Percentiles rank a stretch among this genome's conserved stretches.
These are phyloP conservation scores for Entomophthora muscae DNA, from an alignment of 371 early-diverging fungal genomes.

Conservation along the genomic window DNA sequence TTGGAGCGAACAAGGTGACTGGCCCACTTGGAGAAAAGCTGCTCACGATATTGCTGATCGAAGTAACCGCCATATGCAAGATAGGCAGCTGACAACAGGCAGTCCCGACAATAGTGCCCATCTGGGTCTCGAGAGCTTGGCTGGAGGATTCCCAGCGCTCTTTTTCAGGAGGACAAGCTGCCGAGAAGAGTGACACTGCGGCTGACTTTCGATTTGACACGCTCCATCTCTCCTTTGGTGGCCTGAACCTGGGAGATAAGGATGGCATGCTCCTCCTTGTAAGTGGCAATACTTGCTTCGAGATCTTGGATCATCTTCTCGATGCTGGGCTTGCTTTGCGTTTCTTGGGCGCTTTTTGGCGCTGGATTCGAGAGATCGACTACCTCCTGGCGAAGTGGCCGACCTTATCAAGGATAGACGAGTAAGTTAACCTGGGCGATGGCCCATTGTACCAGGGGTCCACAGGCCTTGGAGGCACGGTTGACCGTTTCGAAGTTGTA, in stretches of 20 bases:
- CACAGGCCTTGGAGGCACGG: conserved; percentile 97
- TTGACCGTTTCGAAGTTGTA: conserved; percentile 89
- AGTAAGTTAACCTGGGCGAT: conserved; percentile 86
- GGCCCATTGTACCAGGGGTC: conserved; percentile 95
- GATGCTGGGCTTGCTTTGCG: conserved; percentile 54
- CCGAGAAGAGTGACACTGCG: conserved; percentile 77
- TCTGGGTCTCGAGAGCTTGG: conserved; percentile 82
- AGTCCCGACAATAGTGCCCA: conserved; percentile 98
- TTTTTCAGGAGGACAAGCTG: conserved; percentile 82
- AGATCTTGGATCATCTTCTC: conserved; percentile 67
- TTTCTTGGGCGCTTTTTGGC: conserved; percentile 65
- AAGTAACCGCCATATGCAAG: conserved; percentile 93
- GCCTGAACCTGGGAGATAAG: conserved; percentile 83
- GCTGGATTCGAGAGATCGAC: conserved; percentile 53
- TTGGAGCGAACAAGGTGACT: conserved; percentile 51
- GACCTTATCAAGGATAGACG: conserved; percentile 79
- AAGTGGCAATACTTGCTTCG: conserved; percentile 68
- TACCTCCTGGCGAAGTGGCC: conserved; percentile 90
- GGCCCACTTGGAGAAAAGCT: conserved; percentile 62
- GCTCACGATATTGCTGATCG: conserved; percentile 85
- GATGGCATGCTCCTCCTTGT: conserved; percentile 92
- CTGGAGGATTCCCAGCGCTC: conserved; percentile 85
- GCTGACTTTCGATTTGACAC: conserved; percentile 83
- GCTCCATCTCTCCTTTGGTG: conserved; percentile 89
- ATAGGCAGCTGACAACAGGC: conserved; percentile 82